A percentile compares a stretch with the other conserved stretches of the same genome.
phyloP scores from a whole-genome alignment of 2,329 filamentous ascomycete species.

The Aspergillus proliferans region DNA sequence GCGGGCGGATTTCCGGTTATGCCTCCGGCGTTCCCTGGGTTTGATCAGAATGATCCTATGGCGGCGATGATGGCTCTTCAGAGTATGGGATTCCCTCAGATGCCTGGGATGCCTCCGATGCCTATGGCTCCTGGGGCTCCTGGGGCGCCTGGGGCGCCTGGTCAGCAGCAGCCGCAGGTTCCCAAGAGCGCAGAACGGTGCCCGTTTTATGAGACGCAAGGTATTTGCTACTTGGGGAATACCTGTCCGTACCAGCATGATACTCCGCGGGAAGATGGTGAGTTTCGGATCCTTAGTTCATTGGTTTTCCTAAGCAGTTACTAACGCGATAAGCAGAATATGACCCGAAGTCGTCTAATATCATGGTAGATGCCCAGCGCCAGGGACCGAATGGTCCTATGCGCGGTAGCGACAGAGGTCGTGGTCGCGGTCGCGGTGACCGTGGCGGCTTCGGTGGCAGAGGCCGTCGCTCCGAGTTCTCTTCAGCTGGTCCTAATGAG shows the following conservation, averaged over 20 bases:
- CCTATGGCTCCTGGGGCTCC: conserved; percentile 28
- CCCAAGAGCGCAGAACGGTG: conserved; percentile 41
- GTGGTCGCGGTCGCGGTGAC: conserved; percentile 38
- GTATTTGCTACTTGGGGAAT: conserved; percentile 51
- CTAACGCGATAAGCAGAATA: conserved; percentile 37
- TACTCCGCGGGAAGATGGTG: conserved; percentile 36
- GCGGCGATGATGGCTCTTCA: conserved; percentile 49
- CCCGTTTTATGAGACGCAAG: conserved; percentile 53
- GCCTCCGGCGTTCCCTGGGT: conserved; percentile 43
- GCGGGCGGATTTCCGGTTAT: conserved; percentile 31
- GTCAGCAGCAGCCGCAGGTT: conserved; percentile 20
- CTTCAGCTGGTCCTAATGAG: conserved; percentile 45
- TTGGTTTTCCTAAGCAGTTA: neutral
- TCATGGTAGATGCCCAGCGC: conserved; percentile 29
- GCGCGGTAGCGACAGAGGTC: conserved; percentile 26
- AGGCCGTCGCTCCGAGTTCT: conserved; percentile 48
- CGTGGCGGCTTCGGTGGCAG: conserved; percentile 35
- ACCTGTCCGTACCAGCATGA: conserved; percentile 56
- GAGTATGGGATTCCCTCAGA: conserved; percentile 46
- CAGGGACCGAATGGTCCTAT: conserved; percentile 15
- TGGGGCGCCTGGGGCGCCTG: conserved; percentile 18
- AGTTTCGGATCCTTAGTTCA: neutral
- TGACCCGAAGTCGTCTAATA: conserved; percentile 47
- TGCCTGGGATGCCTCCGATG: conserved; percentile 42
- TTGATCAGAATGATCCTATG: conserved; percentile 53